Evolutionary conservation across 371 early-diverging fungal species (phyloP), one percentile per base, ranked within the genome.

Genomic region (Rhizopus delemar): DNA sequence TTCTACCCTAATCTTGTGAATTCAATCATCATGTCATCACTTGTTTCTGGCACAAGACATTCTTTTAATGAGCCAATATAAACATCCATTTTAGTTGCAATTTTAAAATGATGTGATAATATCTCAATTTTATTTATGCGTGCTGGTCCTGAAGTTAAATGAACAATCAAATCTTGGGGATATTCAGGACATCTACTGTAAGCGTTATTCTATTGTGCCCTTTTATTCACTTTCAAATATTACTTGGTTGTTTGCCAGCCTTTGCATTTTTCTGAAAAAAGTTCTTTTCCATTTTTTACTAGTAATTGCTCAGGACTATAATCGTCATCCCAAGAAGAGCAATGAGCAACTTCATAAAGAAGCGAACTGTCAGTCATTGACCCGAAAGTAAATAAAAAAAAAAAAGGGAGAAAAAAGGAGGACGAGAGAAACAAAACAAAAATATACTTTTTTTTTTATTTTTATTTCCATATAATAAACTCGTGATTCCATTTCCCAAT

Each of bases 81-180:
- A 53, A 91, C 81, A 57, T 90, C 91, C 22, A 92, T 74, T 58
- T 78, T 82, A n/a, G 87, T 85, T 4, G 92, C 82, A 54, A 92
- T 90, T 71, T 89, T 92, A 78, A 84, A 92, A 65, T 92, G 92
- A 68, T 92, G 92, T 13, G 84, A 83, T 29, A 92, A 70, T 29
- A 90, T 65, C 62, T 92, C 88, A 43, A 92, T 75, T 72, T 89
- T 88, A 31, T 81, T 72, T 16, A 92, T 77, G 51, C 85, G 80
- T 32, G 85, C 84, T 36, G 73, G 66, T 8, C 89, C 89, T 48
- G 82, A 73, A 1, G 76, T 54, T 38, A 90, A 71, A 48, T 78
- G 82, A 32, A 91, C 64, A 49, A 89, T 83, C 8, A 91, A 66
- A 51, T 79, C 82, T 68, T 91, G 91, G 5, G 91, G 91, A 60